Evolutionary conservation across 163 green algal species (phyloP).

Genomic region (Chloromonas sp.): DNA sequence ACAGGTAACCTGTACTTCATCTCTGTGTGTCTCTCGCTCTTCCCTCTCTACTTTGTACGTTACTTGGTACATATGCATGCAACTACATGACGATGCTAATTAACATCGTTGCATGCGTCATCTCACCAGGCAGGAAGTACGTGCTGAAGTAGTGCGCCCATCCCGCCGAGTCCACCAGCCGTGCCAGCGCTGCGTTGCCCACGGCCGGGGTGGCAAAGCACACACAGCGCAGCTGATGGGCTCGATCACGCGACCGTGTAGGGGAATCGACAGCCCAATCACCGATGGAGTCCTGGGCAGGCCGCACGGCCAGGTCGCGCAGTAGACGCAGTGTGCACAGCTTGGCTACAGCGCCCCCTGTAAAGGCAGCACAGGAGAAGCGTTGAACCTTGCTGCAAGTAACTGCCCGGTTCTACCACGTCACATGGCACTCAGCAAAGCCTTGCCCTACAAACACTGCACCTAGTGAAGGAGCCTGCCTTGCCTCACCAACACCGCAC

Average conservation of each 20-base stretch:
- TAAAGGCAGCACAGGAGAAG: background rate
- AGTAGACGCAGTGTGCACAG: slow-evolving; percentile 65
- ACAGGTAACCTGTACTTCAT: too few species aligned
- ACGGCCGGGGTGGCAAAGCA: slow-evolving; percentile 72
- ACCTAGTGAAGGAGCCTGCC: too few species aligned
- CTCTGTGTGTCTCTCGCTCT: too few species aligned
- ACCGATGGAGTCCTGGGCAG: too few species aligned
- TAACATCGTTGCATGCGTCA: too few species aligned
- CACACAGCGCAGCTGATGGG: slow-evolving; percentile 41
- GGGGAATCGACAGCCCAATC: too few species aligned
- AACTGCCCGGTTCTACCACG: too few species aligned
- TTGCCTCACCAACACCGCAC: background rate
- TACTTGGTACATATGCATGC: too few species aligned
- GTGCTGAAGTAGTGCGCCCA: slow-evolving; percentile 58
- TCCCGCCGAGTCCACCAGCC: slow-evolving; percentile 40
- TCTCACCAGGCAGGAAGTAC: slow-evolving; percentile 55
- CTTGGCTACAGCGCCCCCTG: slow-evolving; percentile 70
- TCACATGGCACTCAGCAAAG: background rate
- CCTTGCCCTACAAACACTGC: background rate
- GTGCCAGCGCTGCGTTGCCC: slow-evolving; percentile 63
- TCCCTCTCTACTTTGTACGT: too few species aligned
- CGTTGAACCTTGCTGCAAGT: background rate
- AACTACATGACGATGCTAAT: too few species aligned
- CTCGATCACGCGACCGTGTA: background rate
- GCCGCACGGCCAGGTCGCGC: slow-evolving; percentile 27